These are phyloP conservation scores for Myxozyma monticola DNA, from an alignment of 805 yeast genomes.

Conservation along the genomic window DNA sequence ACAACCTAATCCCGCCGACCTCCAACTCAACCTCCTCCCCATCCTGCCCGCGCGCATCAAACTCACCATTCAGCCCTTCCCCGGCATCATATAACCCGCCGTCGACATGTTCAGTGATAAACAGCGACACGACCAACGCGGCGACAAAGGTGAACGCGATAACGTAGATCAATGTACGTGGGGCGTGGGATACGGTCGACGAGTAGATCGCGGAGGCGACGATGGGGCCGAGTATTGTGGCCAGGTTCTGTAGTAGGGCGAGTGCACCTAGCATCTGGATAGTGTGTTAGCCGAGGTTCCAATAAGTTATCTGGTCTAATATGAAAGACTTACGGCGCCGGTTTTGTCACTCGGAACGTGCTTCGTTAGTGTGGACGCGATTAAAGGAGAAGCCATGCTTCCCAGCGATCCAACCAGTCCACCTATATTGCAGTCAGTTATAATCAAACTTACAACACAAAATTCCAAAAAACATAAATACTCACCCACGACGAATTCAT, in stretches of 20 bases:
- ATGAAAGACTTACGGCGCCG: constrained; percentile 21
- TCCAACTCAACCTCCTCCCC: neutral
- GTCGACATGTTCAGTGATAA: constrained; percentile 11
- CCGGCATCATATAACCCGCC: constrained; percentile 28
- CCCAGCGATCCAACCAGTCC: constrained; percentile 17
- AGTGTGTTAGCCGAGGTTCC: neutral
- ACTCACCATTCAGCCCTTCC: constrained; percentile 7
- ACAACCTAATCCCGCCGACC: neutral
- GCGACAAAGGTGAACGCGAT: neutral
- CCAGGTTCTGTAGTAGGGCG: constrained; percentile 20
- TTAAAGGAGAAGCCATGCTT: constrained; percentile 20
- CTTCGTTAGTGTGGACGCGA: constrained; percentile 27
- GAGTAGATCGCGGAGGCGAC: constrained; percentile 22
- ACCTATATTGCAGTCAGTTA: constrained; percentile 4
- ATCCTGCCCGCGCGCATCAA: too few species aligned
- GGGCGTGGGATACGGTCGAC: constrained; percentile 24
- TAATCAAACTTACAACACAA: neutral
- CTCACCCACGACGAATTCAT: constrained; percentile 9
- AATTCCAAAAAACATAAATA: neutral
- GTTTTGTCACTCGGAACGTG: constrained; percentile 26
- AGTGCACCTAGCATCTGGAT: constrained; percentile 27
- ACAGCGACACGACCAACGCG: constrained; percentile 8
- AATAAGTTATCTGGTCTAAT: neutral
- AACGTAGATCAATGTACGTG: constrained; percentile 20
- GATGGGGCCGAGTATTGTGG: constrained; percentile 23